Evolutionary conservation across 2,329 filamentous ascomycete species (phyloP).

Genomic region (Trichoderma aggressivum): DNA sequence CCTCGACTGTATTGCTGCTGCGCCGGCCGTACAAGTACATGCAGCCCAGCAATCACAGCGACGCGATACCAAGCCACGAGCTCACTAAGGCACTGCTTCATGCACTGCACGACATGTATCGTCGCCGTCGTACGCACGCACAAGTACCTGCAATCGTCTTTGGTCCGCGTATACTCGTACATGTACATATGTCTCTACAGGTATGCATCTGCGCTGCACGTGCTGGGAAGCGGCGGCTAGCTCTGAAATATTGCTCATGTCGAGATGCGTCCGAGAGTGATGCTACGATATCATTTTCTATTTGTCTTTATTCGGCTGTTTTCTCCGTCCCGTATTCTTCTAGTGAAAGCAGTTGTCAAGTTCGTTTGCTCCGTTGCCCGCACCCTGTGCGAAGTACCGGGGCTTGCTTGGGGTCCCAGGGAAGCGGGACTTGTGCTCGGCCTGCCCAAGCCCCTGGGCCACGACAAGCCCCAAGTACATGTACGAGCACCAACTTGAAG

Average conservation of each 20-base stretch:
- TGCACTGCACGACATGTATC: constrained; percentile 11
- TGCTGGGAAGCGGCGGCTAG: not conserved
- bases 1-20: not conserved
- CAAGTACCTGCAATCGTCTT: not conserved
- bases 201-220: not conserved
- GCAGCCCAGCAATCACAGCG: not conserved
- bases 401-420: not conserved
- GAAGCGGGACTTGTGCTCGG: not conserved
- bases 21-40: not conserved
- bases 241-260: not conserved
- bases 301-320: not conserved
- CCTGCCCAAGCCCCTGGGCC: not conserved
- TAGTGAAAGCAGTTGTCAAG: not conserved
- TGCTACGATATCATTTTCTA: not conserved
- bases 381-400: not conserved
- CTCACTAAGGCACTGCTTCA: constrained; percentile 1
- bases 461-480: not conserved
- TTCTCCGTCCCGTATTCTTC: not conserved
- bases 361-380: not conserved
- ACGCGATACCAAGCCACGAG: constrained; percentile 5
- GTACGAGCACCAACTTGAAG: not conserved
- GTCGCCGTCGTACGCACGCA: not conserved
- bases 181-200: not conserved
- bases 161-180: not conserved
- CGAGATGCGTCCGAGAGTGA: not conserved